phyloP scores from a whole-genome alignment of 2,329 filamentous ascomycete genomes.

The Orbilia quercus region DNA sequence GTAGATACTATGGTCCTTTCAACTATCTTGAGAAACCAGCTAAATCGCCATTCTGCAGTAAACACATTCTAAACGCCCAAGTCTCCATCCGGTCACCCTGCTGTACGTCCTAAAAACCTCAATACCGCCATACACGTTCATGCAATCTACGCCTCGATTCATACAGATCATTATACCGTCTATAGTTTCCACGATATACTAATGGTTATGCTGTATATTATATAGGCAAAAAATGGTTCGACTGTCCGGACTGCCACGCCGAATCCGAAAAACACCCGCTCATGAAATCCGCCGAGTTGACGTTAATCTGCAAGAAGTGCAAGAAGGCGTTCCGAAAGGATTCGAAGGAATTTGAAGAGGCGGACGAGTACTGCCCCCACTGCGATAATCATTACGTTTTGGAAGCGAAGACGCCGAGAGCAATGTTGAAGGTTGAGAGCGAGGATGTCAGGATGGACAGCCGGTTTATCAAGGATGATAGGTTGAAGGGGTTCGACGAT shows the following conservation, averaged over 20 bases:
- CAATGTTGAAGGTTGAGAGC: constrained; percentile 85
- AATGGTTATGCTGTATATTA: too few species aligned
- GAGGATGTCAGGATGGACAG: constrained; percentile 87
- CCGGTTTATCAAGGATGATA: constrained; percentile 89
- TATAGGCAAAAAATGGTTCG: constrained; percentile 94
- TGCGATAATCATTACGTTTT: constrained; percentile 99
- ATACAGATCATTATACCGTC: background rate
- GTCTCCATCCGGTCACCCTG: constrained; percentile 95
- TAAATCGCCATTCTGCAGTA: constrained; percentile 72
- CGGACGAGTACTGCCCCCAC: constrained; percentile 97
- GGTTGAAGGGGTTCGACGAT: constrained; percentile 72
- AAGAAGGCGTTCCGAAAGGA: constrained; percentile 98
- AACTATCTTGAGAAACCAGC: background rate
- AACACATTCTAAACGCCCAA: constrained; percentile 98
- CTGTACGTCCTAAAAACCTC: constrained; percentile 73
- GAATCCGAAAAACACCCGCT: constrained; percentile 83
- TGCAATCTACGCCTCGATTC: background rate
- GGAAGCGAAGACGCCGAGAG: constrained; percentile 85
- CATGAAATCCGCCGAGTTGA: constrained; percentile 83
- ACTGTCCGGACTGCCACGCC: constrained; percentile 92
- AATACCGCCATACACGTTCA: too few species aligned
- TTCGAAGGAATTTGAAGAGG: constrained; percentile 88
- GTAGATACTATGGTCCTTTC: constrained; percentile 3
- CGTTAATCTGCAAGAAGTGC: constrained; percentile 98
- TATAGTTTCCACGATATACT: too few species aligned